Base-by-base conservation (phyloP, 768 basidiomycete genomes). In the Termitomyces heimii region DNA sequence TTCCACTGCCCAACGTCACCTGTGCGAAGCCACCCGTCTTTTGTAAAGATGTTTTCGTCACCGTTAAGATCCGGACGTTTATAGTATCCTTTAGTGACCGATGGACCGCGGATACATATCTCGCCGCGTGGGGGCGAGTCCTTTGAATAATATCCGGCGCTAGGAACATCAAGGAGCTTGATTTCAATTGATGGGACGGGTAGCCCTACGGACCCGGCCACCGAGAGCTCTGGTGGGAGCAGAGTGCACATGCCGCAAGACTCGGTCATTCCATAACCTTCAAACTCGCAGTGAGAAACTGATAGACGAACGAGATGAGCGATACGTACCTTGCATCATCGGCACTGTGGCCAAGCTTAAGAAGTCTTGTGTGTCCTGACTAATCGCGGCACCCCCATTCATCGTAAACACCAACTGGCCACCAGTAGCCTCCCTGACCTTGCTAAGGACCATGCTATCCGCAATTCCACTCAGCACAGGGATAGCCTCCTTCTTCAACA, bases 1-100 rank as follows among this genome's bases (percentile, higher is more conserved):
- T 97, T 96, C 92, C 93, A 98, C 70, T 91, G 90, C 0, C 93
- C 96, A 42, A 98, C 80, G 68, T 98, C 96, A 13, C 96, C 96
- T 0, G 95, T 98, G 66, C 90, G 81, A 68, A 98, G 72, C 92
- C 93, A 98, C 3, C 94, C 95, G 63, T 96, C 94, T 59, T 82
- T 80, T 3, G 92, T 90, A 71, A 96, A 95, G 67, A 93, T 84
- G 16, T 66, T 76, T 65, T 85, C 81, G 73, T 98, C 96, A 22
- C 77, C 73, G 67, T 97, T 95, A 50, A 98, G 77, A 67, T 99
- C 94, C 13, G 84, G 84, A 0, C 93, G 88, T 74, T 95, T 96
- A 77, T 82, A 98, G 76, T 98, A 99, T 0, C 80, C 96, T 62
- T 85, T 82, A 58, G 87, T 91, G 52, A 98, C 88, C 4, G 88